Base-by-base conservation (phyloP, 2,329 filamentous ascomycete species). In the Ceratocystiopsis minuta region DNA sequence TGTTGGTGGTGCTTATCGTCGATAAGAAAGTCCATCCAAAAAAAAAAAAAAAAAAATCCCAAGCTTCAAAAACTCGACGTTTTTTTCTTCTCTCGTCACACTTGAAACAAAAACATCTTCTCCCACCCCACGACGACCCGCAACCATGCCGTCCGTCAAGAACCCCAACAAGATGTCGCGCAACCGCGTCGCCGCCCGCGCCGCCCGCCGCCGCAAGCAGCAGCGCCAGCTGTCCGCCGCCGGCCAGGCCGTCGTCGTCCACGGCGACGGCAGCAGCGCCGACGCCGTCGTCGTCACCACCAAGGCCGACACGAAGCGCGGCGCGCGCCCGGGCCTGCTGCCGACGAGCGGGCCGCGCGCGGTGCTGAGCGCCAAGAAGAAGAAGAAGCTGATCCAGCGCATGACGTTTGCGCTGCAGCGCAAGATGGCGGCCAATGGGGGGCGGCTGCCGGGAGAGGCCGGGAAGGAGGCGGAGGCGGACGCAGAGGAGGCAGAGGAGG, bases 91-190 rank as follows among this genome's bases (percentile, higher is more conserved):
- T 28, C 24, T 28, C 13, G 31, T 3, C 31, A 14, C 31, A 6
- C 24, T 31, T 31, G 24, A 11, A 32, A 32, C 11, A 32, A 4
- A 11, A 6, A 32, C 9, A 4, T 15, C 32, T 12, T 2, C 16
- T 5, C 15, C 3, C 4, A 20, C 2, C 35, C 28, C 16, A 28
- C 9, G 6, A 28, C n/a, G n/a, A n/a, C n/a, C n/a, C 7, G 11
- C 37, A 47, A 55, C 42, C 16, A 73, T 72, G 68, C 63, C 66
- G 15, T 73, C 69, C 38, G 64, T 71, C 50, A 67, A 68, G 49
- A 75, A 72, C 59, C 70, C 70, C 52, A 75, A 75, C 63, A 62
- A 60, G 38, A 62, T 63, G 11, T 72, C 67, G 41, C 66, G 65
- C 52, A 72, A 71, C 61, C 65, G 68, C 14, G 56, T 67, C 34